Percentiles rank a stretch among this genome's conserved stretches.
These are phyloP conservation scores for Persicaria maculosa DNA, from an alignment of 148 eudicot species.

Conservation along the genomic window DNA sequence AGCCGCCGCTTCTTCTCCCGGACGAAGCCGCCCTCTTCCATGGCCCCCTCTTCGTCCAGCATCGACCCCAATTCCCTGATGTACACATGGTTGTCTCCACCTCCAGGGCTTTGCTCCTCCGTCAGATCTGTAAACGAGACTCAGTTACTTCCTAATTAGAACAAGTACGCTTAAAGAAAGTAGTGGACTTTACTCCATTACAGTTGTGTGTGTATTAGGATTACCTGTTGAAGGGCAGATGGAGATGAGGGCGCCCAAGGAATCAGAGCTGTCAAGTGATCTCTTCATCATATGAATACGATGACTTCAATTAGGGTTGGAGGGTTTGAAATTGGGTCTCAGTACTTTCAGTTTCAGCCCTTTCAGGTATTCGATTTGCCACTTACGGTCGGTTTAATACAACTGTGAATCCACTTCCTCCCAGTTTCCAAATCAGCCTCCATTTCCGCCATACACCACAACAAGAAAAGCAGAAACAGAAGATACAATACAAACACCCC, in stretches of 20 bases:
- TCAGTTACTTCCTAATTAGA: background rate
- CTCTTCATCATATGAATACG: constrained; percentile 6
- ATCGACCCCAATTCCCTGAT: constrained; percentile 7
- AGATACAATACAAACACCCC: no score
- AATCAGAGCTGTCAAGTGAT: constrained; percentile 13
- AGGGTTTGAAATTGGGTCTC: background rate
- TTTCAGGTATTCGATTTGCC: no score
- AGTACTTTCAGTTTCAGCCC: background rate
- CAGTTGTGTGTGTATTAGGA: background rate
- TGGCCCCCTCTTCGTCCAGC: background rate
- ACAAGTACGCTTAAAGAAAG: no score
- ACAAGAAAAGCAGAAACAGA: no score
- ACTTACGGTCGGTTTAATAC: no score
- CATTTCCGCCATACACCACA: no score
- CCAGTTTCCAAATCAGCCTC: no score
- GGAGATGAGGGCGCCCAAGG: constrained; percentile 11
- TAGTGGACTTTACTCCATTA: no score
- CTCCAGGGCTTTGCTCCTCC: constrained; percentile 9
- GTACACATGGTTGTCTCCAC: background rate
- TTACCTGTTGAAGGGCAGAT: constrained; percentile 14
- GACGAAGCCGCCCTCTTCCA: background rate
- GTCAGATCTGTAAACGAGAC: background rate
- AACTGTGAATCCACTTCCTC: no score
- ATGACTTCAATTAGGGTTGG: background rate
- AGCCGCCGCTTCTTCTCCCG: constrained; percentile 7